These are phyloP conservation scores for Ceratocystis diversiconidia DNA, from an alignment of 2,329 filamentous ascomycete species.

Conservation along the genomic window DNA sequence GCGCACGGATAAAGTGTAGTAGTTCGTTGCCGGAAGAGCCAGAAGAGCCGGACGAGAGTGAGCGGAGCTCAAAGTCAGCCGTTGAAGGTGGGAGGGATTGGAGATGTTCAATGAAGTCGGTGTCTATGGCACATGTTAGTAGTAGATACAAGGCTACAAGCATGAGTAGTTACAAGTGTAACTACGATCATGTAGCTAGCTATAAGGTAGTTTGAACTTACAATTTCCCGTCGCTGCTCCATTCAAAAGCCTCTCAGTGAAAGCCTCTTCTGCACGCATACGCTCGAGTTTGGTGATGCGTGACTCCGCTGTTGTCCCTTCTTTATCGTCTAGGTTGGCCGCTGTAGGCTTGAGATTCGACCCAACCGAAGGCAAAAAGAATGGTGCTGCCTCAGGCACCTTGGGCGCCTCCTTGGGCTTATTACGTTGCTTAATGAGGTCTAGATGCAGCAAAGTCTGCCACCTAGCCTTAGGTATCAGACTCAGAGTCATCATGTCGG, in stretches of 20 bases:
- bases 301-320: slow-evolving; percentile 34
- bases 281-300: slow-evolving; percentile 56
- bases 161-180: too few relatives aligned
- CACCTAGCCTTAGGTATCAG: slow-evolving; percentile 80
- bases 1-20: slow-evolving; percentile 62
- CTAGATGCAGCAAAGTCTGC: slow-evolving; percentile 87
- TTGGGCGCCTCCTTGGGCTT: slow-evolving; percentile 88
- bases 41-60: slow-evolving; percentile 39
- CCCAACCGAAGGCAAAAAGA: slow-evolving; percentile 65
- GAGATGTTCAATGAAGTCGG: slow-evolving; percentile 60
- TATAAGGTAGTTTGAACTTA: slow-evolving; percentile 29
- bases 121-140: slow-evolving; percentile 32
- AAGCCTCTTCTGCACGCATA: slow-evolving; percentile 41
- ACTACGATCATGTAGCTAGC: too few relatives aligned
- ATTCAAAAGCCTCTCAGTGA: slow-evolving; percentile 41
- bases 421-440: slow-evolving; percentile 84
- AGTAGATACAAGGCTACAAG: slow-evolving; percentile 9
- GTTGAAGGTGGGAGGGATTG: slow-evolving; percentile 70
- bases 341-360: slow-evolving; percentile 22
- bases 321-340: slow-evolving; percentile 26
- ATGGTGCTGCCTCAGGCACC: slow-evolving; percentile 82
- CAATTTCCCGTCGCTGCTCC: slow-evolving; percentile 45
- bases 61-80: slow-evolving; percentile 81
- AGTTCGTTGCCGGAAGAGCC: slow-evolving; percentile 51
- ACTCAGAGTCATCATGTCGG: slow-evolving; percentile 75